Evolutionary conservation across 2,329 filamentous ascomycete genomes (phyloP), one percentile per base, ranked within the genome.

Genomic region (Penicillium thymicola): DNA sequence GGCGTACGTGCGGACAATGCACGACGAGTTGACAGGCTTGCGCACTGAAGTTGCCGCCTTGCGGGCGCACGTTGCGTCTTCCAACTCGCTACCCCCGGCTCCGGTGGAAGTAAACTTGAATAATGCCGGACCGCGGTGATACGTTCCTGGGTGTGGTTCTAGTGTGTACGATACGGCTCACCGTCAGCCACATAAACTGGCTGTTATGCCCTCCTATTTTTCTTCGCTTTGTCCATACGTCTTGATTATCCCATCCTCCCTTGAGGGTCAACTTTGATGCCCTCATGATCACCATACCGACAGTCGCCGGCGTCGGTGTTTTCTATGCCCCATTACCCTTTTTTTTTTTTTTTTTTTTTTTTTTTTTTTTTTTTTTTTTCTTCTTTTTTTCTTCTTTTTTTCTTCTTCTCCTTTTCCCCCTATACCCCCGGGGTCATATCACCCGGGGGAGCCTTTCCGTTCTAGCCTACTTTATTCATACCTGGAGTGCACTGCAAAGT

Each of bases 1-100:
- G 76, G 66, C 72, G 28, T 76, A 77, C 58, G 72, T 78, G 34
- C 75, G 71, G 34, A 74, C 69, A 38, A 69, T 79, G 44, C 75
- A 78, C 48, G 72, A 76, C 9, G 71, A 77, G 58, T 55, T 79
- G 44, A 68, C 70, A 37, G 66, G 66, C 8, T 64, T 79, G 47
- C 75, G 74, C 52, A 70, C 72, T 10, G 77, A 79, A 58, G 74
- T 79, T 27, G 71, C 70, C 28, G 61, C 70, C 7, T 62, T 79
- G 23, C 71, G 73, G 53, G 70, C 72, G 23, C 76, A 78, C 54
- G 56, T 78, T 51, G 71, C 72, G n/a, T 65, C 69, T 8, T 61
- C 58, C 30, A 71, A 68, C 47, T 49, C 60, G 14, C 55, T 63
- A 14, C 61, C 65, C 30, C 56, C 58, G 5, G 40, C 59, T 21